Conservation (phyloP, 2,329 filamentous ascomycete genomes). For the Calonectria montana region DNA sequence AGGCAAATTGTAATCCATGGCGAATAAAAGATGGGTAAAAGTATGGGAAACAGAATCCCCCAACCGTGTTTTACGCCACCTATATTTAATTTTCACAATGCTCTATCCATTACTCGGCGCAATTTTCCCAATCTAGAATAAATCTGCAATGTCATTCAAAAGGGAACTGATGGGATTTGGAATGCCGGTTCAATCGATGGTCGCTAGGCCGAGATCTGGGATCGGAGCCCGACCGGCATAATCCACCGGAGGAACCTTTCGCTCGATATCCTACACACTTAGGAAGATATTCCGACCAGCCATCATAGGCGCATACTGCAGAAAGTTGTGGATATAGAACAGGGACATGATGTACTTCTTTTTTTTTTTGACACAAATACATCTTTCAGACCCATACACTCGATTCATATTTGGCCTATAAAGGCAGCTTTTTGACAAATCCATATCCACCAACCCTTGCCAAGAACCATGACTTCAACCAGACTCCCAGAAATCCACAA, state of each 20-base stretch:
- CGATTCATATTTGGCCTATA: background rate
- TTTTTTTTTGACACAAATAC: background rate
- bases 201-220: background rate
- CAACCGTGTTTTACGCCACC: background rate
- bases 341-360: no score
- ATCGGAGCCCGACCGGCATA: background rate
- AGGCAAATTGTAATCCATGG: background rate
- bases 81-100: background rate
- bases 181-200: background rate
- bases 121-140: background rate
- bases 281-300: background rate
- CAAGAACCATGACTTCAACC: background rate
- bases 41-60: background rate
- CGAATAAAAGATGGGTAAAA: background rate
- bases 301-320: background rate
- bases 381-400: no score
- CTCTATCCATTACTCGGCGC: background rate
- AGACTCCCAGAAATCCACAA: slow-evolving; percentile 4
- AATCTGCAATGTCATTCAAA: no score
- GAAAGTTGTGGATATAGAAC: background rate
- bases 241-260: background rate
- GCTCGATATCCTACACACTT: background rate
- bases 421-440: background rate
- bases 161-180: background rate
- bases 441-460: background rate